Evolutionary conservation across 345 rosid species (phyloP), one percentile per base, ranked within the genome.

Genomic region (Eucalyptus tenuipes): DNA sequence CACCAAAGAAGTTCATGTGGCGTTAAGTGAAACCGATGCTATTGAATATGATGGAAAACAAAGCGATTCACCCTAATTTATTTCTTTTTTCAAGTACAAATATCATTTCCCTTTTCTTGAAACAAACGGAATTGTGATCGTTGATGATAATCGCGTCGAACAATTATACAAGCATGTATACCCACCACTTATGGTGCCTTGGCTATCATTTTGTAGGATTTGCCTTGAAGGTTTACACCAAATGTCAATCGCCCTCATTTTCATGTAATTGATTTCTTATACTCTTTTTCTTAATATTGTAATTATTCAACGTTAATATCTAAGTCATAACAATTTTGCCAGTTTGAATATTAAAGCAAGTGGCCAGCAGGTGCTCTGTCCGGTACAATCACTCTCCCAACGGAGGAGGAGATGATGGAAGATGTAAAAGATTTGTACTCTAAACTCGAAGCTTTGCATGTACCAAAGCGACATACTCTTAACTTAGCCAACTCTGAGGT

Each of bases 81-180:
- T 49, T 50, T 66, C 50, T 87, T 89, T 27, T 45, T 42, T 11
- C 88, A 97, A 98, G 95, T 97, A 95, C 93, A 95, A 95, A 91
- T 96, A 96, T 91, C 94, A 94, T 91, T 95, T 95, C 90, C 98
- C 99, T 33, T 97, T 97, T 92, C 97, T 97, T 49, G 96, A 95
- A 86, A 95, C 96, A 82, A 91, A 89, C 45, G 97, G 95, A 88
- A 89, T 81, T 88, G 95, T 96, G 90, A 93, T 91, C 1, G 92
- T 96, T 88, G 98, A 96, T 68, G 98, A 95, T 82, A 96, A 95
- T 85, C 91, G 95, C 59, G 95, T 96, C 1, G 96, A 93, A 3
- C 95, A 99, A 59, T 86, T 96, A n/a, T 97, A 96, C 92, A 92
- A 95, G 93, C 95, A 97, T 13, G 91, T 95, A 44, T 95, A 96